These are phyloP conservation scores for Lodderomyces orthopsilosis DNA, from an alignment of 1,139 yeast species.

Conservation along the genomic window DNA sequence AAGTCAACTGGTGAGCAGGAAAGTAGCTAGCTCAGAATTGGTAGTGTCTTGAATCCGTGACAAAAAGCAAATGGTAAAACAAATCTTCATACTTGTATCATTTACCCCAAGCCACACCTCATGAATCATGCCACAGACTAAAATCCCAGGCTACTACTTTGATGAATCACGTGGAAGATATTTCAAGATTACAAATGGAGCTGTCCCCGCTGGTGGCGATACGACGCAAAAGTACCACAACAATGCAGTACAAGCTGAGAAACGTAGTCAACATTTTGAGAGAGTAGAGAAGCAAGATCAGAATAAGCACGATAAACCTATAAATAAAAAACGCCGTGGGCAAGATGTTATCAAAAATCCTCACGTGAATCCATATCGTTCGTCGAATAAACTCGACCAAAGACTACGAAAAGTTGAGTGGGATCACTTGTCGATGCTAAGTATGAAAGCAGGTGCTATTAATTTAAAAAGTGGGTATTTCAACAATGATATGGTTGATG, in stretches of 20 bases:
- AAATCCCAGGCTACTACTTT: constrained; percentile 48
- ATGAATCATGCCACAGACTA: constrained; percentile 11
- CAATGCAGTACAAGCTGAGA: constrained; percentile 28
- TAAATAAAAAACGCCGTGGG: constrained; percentile 12
- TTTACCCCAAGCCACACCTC: no score
- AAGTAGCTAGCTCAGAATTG: no score
- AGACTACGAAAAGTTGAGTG: neutral
- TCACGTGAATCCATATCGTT: neutral
- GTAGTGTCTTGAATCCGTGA: no score
- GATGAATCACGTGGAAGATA: constrained; percentile 42
- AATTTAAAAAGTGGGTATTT: constrained; percentile 5
- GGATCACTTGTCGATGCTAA: constrained; percentile 6
- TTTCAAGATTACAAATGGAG: constrained; percentile 45
- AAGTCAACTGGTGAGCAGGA: no score
- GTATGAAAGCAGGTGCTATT: constrained; percentile 10
- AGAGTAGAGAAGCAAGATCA: constrained; percentile 5
- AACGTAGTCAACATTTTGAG: constrained; percentile 19
- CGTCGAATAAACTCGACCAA: neutral
- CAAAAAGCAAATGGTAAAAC: no score
- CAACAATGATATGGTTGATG: constrained; percentile 7
- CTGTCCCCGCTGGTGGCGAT: constrained; percentile 11
- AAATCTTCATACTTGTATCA: no score
- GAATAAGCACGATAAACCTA: constrained; percentile 12
- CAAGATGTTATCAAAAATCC: constrained; percentile 4
- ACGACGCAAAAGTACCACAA: constrained; percentile 28